Base-by-base conservation (phyloP, 768 basidiomycete species). In the Amanita jacksonii region DNA sequence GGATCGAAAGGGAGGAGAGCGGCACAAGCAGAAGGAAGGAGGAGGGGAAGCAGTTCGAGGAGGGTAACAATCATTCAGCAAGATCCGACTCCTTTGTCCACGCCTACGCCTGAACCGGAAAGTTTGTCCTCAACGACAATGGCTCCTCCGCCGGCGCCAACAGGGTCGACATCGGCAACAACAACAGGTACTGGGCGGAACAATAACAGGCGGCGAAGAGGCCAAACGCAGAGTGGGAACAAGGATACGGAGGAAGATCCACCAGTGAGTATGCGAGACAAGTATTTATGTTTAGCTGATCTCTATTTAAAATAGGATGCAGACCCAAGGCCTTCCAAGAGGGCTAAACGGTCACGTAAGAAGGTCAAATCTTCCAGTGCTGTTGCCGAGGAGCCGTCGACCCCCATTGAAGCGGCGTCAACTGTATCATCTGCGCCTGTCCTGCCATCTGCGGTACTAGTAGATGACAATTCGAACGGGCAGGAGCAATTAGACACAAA, bases 91-190 rank as follows among this genome's bases (percentile, higher is more conserved):
- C 64, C 68, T 7, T 72, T 70, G 4, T 68, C 71, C 33, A 81
- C 80, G 0, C 80, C 82, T 1, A 83, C 82, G 24, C 81, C 82
- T 3, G 83, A 85, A 51, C 79, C 78, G 27, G 81, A 84, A 45
- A 46, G 54, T 42, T 54, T 48, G 53, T 52, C 54, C 54, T 55
- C 39, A 60, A n/a, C 12, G 27, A 28, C 27, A 28, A 6, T 28
- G 27, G 27, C 7, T 6, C 27, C 7, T 6, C 19, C 13, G 6
- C 30, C 32, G 24, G 18, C 12, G 31, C 15, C 16, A 43, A 36
- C 13, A 25, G 43, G 25, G 27, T 6, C 27, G 27, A 45, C 55
- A 42, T 54, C 52, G 28, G 53, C 55, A 35, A 48, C 56, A 3
- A 49, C 59, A 28, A 28, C 27, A 6, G 6, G 7, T 28, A 12